Conservation (phyloP, 495 filamentous ascomycete genomes). For the Neohortaea acidophila region DNA sequence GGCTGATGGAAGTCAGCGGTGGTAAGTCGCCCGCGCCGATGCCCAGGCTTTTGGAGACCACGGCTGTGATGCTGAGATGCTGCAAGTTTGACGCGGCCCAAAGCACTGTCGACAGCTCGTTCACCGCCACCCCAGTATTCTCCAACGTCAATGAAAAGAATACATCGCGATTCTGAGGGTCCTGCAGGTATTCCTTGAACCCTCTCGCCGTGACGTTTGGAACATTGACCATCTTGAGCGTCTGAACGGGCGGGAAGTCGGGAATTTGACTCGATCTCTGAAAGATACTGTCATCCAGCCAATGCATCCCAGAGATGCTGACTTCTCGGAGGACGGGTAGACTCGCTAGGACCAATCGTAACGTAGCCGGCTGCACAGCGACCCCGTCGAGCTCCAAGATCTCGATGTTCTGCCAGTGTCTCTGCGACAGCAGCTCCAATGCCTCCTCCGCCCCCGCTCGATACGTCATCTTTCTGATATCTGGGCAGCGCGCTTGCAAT, state of each 20-base stretch:
- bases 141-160: constrained; percentile 49
- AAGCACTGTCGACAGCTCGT: constrained; percentile 49
- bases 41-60: constrained; percentile 51
- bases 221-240: constrained; percentile 50
- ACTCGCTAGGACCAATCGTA: constrained; percentile 54
- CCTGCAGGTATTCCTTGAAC: constrained; percentile 45
- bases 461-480: constrained; percentile 81
- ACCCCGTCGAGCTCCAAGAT: constrained; percentile 59
- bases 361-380: constrained; percentile 51
- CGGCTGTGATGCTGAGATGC: constrained; percentile 50
- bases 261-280: constrained; percentile 40
- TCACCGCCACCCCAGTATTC: constrained; percentile 49
- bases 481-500: constrained; percentile 63
- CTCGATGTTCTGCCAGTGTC: constrained; percentile 65
- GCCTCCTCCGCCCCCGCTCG: constrained; percentile 59
- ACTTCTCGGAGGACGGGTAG: constrained; percentile 55
- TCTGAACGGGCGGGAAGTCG: constrained; percentile 53
- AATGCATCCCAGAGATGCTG: constrained; percentile 49
- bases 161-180: constrained; percentile 27
- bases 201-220: constrained; percentile 57
- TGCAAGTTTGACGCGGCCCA: constrained; percentile 43
- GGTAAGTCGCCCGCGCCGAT: constrained; percentile 35
- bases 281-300: constrained; percentile 65
- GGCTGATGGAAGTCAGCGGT: constrained; percentile 47
- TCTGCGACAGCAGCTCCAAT: constrained; percentile 49